Conservation (phyloP, 768 basidiomycete genomes). For the Trametes elegans region DNA sequence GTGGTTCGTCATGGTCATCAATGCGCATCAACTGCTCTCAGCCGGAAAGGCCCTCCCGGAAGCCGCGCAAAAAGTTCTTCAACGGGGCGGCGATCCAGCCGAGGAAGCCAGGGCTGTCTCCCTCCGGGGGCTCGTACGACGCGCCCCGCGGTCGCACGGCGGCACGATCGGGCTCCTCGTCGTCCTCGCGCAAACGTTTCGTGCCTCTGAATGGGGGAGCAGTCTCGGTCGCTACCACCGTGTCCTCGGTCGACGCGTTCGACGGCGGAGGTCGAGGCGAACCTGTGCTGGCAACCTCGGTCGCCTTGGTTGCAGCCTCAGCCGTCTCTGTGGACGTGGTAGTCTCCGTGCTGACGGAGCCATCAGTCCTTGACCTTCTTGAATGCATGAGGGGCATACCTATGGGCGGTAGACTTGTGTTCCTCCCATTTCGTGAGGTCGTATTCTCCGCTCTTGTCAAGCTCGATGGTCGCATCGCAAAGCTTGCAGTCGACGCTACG, state of each 20-base stretch:
- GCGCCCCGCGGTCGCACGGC: conserved; percentile 53
- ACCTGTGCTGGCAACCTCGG: not conserved
- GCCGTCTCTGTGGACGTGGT: not conserved
- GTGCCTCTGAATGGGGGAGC: conserved; percentile 31
- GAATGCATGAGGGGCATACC: conserved; percentile 23
- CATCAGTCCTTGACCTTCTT: not conserved
- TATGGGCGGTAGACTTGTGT: conserved; percentile 53
- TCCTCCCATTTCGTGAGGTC: conserved; percentile 59
- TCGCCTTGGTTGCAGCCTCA: conserved; percentile 7
- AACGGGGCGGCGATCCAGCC: conserved; percentile 65
- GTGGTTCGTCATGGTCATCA: no score
- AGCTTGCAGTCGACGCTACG: conserved; percentile 48
- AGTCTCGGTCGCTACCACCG: conserved; percentile 33
- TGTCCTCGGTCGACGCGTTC: conserved; percentile 37
- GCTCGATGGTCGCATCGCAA: conserved; percentile 45
- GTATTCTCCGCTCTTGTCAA: conserved; percentile 55
- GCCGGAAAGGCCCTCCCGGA: conserved; percentile 45
- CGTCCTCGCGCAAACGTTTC: conserved; percentile 52
- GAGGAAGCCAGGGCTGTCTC: conserved; percentile 45
- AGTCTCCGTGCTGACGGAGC: not conserved
- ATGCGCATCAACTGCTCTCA: no score
- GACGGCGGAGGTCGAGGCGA: conserved; percentile 22
- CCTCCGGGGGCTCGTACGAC: conserved; percentile 41
- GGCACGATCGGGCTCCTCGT: conserved; percentile 42
- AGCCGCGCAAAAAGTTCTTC: conserved; percentile 63